Conservation (phyloP, 148 eudicot genomes). For the Pharnaceum exiguum region DNA sequence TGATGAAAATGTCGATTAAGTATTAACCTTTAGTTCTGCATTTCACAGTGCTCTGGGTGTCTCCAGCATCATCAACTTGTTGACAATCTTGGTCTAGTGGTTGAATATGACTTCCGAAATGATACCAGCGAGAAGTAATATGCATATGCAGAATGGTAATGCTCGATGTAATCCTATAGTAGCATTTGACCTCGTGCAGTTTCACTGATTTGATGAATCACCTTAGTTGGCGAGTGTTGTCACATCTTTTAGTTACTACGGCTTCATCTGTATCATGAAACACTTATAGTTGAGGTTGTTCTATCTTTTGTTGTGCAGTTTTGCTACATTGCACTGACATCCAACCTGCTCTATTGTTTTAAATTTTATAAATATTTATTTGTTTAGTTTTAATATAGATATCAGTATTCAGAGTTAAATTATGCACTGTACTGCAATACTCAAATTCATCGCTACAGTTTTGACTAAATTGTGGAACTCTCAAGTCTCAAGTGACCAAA, state of each 20-base stretch:
- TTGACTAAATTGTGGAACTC: background rate
- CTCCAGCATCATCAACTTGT: slow-evolving; percentile 77
- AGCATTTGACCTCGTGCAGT: background rate
- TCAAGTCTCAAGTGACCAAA: slow-evolving; percentile 2
- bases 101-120: slow-evolving; percentile 75
- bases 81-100: slow-evolving; percentile 85
- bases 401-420: no score
- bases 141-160: background rate
- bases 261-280: no score
- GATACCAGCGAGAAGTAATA: slow-evolving; percentile 27
- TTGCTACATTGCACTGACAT: no score
- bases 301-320: no score
- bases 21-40: background rate
- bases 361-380: background rate
- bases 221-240: background rate
- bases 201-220: background rate
- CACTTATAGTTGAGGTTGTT: no score
- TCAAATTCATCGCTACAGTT: background rate
- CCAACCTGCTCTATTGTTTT: no score
- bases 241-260: no score
- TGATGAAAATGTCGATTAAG: background rate
- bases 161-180: background rate
- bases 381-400: background rate
- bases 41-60: slow-evolving; percentile 87
- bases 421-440: background rate